phyloP scores from a whole-genome alignment of 352 stramenopile genomes.

The Blastocystis sp. region DNA sequence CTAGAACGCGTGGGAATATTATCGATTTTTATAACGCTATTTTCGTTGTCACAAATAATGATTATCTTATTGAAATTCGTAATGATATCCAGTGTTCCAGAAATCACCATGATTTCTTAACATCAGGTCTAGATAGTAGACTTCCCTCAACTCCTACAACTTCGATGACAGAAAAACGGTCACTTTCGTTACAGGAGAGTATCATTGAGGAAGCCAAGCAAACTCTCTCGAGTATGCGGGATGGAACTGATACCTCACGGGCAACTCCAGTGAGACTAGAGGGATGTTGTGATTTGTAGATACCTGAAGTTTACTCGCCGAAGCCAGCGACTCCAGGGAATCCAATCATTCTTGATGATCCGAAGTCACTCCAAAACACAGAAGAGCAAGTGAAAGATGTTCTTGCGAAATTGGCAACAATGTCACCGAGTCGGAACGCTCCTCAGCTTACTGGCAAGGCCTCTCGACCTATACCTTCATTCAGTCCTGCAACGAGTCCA shows the following conservation, averaged over 20 bases:
- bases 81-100: constrained; percentile 2
- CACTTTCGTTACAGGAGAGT: constrained; percentile 16
- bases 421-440: neutral
- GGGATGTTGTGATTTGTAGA: neutral
- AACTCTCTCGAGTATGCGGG: neutral
- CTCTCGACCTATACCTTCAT: neutral
- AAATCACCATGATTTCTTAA: neutral
- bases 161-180: neutral
- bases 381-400: constrained; percentile 44
- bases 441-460: neutral
- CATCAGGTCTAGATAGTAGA: neutral
- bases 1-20: neutral
- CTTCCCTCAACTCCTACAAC: neutral
- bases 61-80: constrained; percentile 12
- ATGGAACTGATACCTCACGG: neutral
- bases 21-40: constrained; percentile 52
- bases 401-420: neutral
- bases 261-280: neutral
- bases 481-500: neutral
- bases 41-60: constrained; percentile 36
- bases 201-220: constrained; percentile 50
- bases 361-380: constrained; percentile 9
- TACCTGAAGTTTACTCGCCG: neutral
- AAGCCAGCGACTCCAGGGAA: neutral
- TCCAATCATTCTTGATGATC: neutral